Conservation (phyloP, 805 yeast species). For the Saccharomycopsis lassenensis region DNA sequence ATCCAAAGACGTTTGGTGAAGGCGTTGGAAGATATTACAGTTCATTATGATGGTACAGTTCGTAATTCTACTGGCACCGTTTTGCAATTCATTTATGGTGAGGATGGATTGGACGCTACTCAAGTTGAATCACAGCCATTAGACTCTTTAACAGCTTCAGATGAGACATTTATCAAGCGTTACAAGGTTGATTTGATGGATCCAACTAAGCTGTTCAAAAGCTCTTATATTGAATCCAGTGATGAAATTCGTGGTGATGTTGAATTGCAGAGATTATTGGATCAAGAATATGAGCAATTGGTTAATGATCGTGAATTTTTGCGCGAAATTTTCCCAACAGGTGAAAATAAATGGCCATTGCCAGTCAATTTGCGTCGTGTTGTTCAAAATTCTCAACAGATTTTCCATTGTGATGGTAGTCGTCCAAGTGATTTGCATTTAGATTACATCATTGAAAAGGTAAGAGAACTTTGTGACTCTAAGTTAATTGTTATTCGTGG, state of each 20-base stretch:
- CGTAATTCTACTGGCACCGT: constrained; percentile 96
- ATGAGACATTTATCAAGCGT: constrained; percentile 67
- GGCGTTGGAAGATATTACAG: constrained; percentile 95
- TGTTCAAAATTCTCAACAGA: constrained; percentile 93
- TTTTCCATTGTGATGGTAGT: constrained; percentile 84
- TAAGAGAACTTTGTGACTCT: constrained; percentile 46
- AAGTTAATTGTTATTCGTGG: constrained; percentile 78
- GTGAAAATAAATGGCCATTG: constrained; percentile 95
- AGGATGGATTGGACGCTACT: constrained; percentile 97
- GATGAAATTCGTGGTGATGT: constrained; percentile 85
- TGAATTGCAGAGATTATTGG: constrained; percentile 68
- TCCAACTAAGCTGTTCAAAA: constrained; percentile 48
- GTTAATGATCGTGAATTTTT: constrained; percentile 65
- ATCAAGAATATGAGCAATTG: constrained; percentile 75
- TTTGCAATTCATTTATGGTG: constrained; percentile 95
- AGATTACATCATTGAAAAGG: constrained; percentile 66
- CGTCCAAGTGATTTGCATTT: constrained; percentile 86
- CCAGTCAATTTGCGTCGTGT: constrained; percentile 97
- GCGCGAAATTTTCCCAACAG: constrained; percentile 80
- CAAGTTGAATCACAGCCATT: constrained; percentile 94
- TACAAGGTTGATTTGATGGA: constrained; percentile 83
- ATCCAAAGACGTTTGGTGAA: constrained; percentile 96
- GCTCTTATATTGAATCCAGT: constrained; percentile 76
- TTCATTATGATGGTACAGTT: constrained; percentile 95
- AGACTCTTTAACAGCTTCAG: constrained; percentile 92